A percentile compares a stretch with the other conserved stretches of the same genome.
phyloP scores from a whole-genome alignment of 2,329 filamentous ascomycete genomes.

The Aspergillus ochraceoroseus region DNA sequence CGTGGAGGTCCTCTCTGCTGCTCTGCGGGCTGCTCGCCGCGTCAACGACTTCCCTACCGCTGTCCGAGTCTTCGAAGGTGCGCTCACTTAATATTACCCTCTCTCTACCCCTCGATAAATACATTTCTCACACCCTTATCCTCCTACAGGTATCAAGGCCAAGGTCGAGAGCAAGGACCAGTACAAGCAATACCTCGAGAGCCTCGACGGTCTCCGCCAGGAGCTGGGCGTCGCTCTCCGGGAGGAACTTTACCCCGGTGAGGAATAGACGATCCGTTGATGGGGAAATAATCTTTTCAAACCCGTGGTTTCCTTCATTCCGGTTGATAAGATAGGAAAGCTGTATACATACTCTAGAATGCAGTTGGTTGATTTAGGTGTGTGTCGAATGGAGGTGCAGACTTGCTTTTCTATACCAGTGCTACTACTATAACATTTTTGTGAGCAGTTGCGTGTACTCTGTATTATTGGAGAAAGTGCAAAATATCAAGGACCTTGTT shows the following conservation, averaged over 20 bases:
- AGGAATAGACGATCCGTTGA: constrained; percentile 35
- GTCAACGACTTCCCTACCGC: constrained; percentile 99
- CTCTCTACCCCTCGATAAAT: neutral
- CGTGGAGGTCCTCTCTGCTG: constrained; percentile 81
- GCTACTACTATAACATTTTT: constrained; percentile 18
- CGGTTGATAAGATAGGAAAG: constrained; percentile 32
- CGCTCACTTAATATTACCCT: constrained; percentile 28
- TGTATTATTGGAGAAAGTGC: constrained; percentile 22
- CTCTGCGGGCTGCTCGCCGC: constrained; percentile 85
- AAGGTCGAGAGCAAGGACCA: constrained; percentile 99
- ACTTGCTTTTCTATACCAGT: constrained; percentile 27
- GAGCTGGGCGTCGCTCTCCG: constrained; percentile 88
- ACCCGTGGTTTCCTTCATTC: constrained; percentile 26
- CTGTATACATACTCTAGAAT: constrained; percentile 41
- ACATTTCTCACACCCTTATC: constrained; percentile 11
- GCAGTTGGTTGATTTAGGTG: constrained; percentile 24
- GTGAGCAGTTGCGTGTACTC: constrained; percentile 23
- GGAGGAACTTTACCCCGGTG: constrained; percentile 80
- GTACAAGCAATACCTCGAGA: constrained; percentile 91
- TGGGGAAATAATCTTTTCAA: constrained; percentile 14
- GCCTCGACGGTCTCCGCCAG: constrained; percentile 87
- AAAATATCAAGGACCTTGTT: constrained; percentile 17
- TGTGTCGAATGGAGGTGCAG: constrained; percentile 20
- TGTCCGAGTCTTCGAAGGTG: constrained; percentile 98
- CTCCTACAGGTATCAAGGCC: constrained; percentile 79